Conservation (phyloP, 1,139 yeast genomes). For the Nakaseomyces delphensis region DNA sequence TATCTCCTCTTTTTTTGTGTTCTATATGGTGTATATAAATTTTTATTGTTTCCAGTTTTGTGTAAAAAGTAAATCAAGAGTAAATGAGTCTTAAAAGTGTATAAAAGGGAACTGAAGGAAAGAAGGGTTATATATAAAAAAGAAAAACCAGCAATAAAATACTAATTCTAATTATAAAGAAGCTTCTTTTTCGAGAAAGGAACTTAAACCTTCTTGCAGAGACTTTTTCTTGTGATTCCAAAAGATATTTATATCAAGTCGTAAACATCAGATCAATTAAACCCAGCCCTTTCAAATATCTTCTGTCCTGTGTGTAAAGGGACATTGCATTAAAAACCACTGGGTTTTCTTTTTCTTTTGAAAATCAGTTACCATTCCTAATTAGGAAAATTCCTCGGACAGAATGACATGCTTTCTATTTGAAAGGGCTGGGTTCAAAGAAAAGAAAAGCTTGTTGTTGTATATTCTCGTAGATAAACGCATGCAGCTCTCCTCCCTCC, state of each 20-base stretch:
- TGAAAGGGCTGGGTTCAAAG: no score
- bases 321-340: neutral
- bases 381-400: no score
- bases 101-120: no score
- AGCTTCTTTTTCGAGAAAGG: no score
- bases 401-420: no score
- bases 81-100: no score
- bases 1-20: neutral
- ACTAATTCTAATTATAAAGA: no score
- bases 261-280: neutral
- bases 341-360: no score
- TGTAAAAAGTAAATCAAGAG: neutral
- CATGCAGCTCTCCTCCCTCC: no score
- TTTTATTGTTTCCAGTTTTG: neutral
- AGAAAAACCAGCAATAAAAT: neutral
- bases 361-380: neutral
- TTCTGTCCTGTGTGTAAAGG: neutral
- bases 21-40: neutral
- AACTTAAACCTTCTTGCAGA: no score
- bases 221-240: neutral
- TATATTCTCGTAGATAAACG: no score
- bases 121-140: neutral
- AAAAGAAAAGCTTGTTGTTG: no score
- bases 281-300: slow-evolving; percentile 1
- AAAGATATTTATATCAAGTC: neutral